Evolutionary conservation across 2,329 filamentous ascomycete species (phyloP).

Genomic region (Hyphodiscus sp.): DNA sequence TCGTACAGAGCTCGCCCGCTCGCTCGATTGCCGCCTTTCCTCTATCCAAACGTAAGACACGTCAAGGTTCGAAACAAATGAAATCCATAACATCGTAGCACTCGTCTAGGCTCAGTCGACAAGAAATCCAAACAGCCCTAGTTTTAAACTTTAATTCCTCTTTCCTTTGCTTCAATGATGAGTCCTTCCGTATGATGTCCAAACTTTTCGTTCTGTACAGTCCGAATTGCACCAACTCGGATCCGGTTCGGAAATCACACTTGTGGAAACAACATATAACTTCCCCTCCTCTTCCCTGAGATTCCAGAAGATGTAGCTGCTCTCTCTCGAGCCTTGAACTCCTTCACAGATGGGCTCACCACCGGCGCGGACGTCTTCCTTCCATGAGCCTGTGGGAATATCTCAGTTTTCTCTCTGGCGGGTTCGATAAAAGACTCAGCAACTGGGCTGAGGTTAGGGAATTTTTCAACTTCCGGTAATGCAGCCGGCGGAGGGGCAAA

Average conservation of each 20-base stretch:
- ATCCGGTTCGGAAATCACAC: conserved; percentile 2
- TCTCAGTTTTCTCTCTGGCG: background rate
- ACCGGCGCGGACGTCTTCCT: conserved; percentile 26
- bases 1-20: background rate
- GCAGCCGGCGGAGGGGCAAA: conserved; percentile 3
- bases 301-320: conserved; percentile 15
- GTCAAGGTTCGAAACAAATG: background rate
- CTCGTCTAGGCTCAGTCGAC: background rate
- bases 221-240: background rate
- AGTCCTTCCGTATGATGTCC: no score
- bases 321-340: conserved; percentile 21
- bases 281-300: conserved; percentile 20
- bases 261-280: conserved; percentile 28
- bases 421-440: conserved; percentile 16
- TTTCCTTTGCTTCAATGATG: no score
- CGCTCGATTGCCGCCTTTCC: background rate
- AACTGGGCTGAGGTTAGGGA: conserved; percentile 22
- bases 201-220: no score
- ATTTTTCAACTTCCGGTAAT: background rate
- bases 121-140: background rate
- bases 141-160: background rate
- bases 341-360: conserved; percentile 11
- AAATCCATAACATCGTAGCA: background rate
- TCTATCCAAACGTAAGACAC: background rate
- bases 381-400: conserved; percentile 15